Conservation (phyloP, 1,284 basidiomycete genomes). For the Fomes fomentarius region DNA sequence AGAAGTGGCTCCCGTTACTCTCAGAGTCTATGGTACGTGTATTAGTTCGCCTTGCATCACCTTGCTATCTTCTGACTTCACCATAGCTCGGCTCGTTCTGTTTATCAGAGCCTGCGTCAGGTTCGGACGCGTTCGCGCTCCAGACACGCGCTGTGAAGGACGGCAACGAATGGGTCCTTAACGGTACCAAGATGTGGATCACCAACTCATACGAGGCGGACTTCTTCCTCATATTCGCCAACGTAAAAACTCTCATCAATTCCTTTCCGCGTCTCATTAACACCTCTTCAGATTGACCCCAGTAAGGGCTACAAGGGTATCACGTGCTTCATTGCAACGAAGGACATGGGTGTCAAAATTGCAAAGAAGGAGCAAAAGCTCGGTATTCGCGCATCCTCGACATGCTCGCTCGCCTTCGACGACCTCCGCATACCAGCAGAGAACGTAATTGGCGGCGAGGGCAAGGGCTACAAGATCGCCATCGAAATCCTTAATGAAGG, state of each 20-base stretch:
- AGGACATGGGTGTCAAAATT: conserved; percentile 96
- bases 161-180: conserved; percentile 82
- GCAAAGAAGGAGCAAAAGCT: conserved; percentile 99
- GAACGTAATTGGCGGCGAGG: conserved; percentile 93
- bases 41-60: neutral
- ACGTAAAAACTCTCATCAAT: conserved; percentile 53
- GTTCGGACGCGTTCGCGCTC: conserved; percentile 96
- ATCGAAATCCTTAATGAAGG: conserved; percentile 99
- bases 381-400: conserved; percentile 96
- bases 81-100: conserved; percentile 93
- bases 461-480: conserved; percentile 97
- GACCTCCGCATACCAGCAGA: conserved; percentile 91
- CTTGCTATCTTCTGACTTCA: neutral
- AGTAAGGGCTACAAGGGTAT: conserved; percentile 99
- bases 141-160: conserved; percentile 92
- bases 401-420: conserved; percentile 96
- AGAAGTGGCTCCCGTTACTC: conserved; percentile 89
- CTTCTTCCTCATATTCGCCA: conserved; percentile 94
- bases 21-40: conserved; percentile 71
- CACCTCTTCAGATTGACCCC: conserved; percentile 67
- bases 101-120: conserved; percentile 90
- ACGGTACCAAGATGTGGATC: conserved; percentile 99
- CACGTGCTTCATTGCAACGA: conserved; percentile 95
- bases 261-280: neutral
- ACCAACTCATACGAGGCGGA: conserved; percentile 98